Evolutionary conservation across 345 rosid genomes (phyloP).

Genomic region (Moricandia moricandioides): DNA sequence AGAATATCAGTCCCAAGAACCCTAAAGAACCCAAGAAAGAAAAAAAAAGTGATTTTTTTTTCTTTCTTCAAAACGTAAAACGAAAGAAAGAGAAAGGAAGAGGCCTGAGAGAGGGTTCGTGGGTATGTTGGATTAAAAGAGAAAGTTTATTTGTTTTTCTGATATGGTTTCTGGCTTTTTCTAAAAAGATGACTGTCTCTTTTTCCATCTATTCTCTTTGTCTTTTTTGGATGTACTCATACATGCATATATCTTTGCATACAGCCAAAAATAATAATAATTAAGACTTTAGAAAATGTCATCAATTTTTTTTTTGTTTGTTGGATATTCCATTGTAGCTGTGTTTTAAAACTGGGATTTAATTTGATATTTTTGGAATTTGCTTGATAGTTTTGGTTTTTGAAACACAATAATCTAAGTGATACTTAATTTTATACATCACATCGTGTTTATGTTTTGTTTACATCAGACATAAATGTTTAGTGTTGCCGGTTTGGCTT

Average conservation of each 20-base stretch:
- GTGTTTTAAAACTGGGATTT: background rate
- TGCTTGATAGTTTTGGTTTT: background rate
- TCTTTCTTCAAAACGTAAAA: background rate
- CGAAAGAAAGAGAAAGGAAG: constrained; percentile 11
- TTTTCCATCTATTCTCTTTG: constrained; percentile 40
- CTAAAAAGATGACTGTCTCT: constrained; percentile 31
- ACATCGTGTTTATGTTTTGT: background rate
- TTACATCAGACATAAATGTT: background rate
- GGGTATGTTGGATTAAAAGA: constrained; percentile 31
- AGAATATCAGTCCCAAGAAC: background rate
- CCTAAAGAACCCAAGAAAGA: background rate
- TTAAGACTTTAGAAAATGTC: background rate
- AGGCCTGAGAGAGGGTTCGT: constrained; percentile 14
- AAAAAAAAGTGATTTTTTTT: constrained; percentile 3
- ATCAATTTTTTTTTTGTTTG: background rate
- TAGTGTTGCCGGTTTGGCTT: background rate
- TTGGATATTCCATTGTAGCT: constrained; percentile 10
- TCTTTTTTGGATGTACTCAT: constrained; percentile 37
- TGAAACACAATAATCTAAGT: background rate
- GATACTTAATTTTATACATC: background rate
- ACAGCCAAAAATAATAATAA: constrained; percentile 1
- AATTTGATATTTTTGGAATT: background rate
- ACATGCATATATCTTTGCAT: background rate
- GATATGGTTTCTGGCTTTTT: constrained; percentile 24
- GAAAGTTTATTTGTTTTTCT: constrained; percentile 18